These are phyloP conservation scores for Pholiota microspora DNA, from an alignment of 768 basidiomycete genomes.

Conservation along the genomic window DNA sequence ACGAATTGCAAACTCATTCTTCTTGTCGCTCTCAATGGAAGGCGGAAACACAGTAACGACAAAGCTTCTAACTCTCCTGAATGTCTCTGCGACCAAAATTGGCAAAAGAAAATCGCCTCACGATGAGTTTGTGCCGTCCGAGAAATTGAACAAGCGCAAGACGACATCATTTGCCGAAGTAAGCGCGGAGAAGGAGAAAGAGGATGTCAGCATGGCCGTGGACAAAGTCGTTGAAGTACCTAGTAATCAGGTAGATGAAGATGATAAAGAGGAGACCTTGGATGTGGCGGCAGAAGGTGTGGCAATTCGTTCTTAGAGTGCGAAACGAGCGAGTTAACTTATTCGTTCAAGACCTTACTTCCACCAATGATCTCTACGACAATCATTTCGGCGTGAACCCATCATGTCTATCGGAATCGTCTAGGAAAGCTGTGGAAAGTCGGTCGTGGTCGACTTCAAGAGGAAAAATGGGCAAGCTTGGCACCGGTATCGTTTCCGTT, in stretches of 20 bases:
- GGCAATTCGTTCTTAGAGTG: not conserved
- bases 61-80: slow-evolving; percentile 82
- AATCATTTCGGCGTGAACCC: slow-evolving; percentile 70
- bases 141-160: slow-evolving; percentile 73
- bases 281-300: slow-evolving; percentile 28
- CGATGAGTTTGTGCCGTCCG: slow-evolving; percentile 41
- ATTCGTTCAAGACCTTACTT: slow-evolving; percentile 6
- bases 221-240: slow-evolving; percentile 25
- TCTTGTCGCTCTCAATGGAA: too few relatives aligned
- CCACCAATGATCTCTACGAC: slow-evolving; percentile 54
- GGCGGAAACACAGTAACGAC: slow-evolving; percentile 62
- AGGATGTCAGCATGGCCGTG: slow-evolving; percentile 17
- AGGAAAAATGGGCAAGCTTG: slow-evolving; percentile 56
- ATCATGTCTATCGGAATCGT: slow-evolving; percentile 43
- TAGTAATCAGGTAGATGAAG: slow-evolving; percentile 20
- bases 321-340: not conserved
- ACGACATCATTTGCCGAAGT: slow-evolving; percentile 33
- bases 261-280: slow-evolving; percentile 21
- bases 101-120: slow-evolving; percentile 52
- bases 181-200: slow-evolving; percentile 19
- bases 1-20: too few relatives aligned
- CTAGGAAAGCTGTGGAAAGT: slow-evolving; percentile 51
- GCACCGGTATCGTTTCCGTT: slow-evolving; percentile 47
- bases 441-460: slow-evolving; percentile 54
- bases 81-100: slow-evolving; percentile 80